A percentile compares a stretch with the other conserved stretches of the same genome.
Conservation (phyloP, 73 alveolate species). For the Durusdinium trenchii region DNA sequence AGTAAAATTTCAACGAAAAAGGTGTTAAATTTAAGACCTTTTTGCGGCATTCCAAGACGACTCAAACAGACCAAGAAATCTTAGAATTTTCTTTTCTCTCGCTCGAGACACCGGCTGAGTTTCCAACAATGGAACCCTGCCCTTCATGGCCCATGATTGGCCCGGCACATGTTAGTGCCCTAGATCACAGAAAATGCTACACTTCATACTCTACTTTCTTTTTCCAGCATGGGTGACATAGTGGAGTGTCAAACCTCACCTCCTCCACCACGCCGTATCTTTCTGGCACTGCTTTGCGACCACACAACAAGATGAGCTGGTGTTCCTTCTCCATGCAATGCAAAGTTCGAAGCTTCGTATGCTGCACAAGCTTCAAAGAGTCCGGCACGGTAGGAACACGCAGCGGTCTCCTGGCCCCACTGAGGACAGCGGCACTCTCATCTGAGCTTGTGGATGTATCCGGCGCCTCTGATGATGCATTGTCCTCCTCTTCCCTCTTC, state of each 20-base stretch:
- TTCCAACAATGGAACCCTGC: too few relatives aligned
- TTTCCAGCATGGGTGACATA: not conserved
- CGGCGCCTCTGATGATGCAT: too few relatives aligned
- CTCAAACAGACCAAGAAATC: too few relatives aligned
- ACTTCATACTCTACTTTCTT: too few relatives aligned
- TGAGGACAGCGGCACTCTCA: not conserved
- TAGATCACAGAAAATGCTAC: too few relatives aligned
- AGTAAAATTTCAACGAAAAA: too few relatives aligned
- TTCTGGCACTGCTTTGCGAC: not conserved
- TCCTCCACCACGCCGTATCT: not conserved
- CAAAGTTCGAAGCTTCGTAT: not conserved
- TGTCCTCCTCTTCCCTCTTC: not conserved
- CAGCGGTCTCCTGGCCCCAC: not conserved
- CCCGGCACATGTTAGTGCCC: too few relatives aligned
- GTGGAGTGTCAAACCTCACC: not conserved
- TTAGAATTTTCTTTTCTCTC: too few relatives aligned
- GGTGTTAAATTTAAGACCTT: too few relatives aligned
- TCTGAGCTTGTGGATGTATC: not conserved
- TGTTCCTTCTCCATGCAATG: not conserved
- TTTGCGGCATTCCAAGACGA: too few relatives aligned
- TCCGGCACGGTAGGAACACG: not conserved
- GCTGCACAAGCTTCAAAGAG: not conserved
- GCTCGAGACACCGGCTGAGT: too few relatives aligned
- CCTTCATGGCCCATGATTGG: too few relatives aligned
- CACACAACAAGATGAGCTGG: not conserved